Base-by-base conservation (phyloP, 352 stramenopile species). In the Nothophytophthora sp. region DNA sequence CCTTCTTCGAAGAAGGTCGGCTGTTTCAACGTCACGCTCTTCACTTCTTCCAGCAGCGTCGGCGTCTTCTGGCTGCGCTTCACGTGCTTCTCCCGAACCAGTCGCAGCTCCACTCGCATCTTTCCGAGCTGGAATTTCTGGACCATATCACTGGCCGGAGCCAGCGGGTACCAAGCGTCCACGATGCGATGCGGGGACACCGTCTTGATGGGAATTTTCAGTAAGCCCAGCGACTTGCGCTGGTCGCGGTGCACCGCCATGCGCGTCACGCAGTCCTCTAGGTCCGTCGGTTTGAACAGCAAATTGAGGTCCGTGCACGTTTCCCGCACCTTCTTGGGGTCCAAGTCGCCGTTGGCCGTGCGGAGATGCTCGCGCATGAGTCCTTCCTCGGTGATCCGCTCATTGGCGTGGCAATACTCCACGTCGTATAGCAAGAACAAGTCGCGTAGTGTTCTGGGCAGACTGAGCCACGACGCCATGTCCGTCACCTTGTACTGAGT, bases 351-450 rank as follows among this genome's bases (percentile, higher is more conserved):
- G 29, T 83, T 66, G 4, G 70, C 68, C 1, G 71, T 68, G 0
- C 73, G 74, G 30, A 90, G 57, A 30, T 88, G 59, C 19, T 83
- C 80, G 13, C 80, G 72, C 22, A 87, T 58, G 40, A 90, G 54
- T 0, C 68, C 60, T 63, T 87, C 78, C 29, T 90, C 80, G 18
- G 75, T 64, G 41, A 88, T 78, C 10, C 67, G 67, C 51, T 90
- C 80, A 32, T 81, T 67, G 4, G 59, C 55, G 40, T 88, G 67
- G 30, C 62, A 63, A 23, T 88, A 90, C 55, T 88, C 76, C 11
- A 90, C 54, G 30, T 88, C 80, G 23, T 88, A 90, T 3, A 90
- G 52, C 43, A 90, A 46, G 32, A 90, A 88, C 2, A 87, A 30
- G 36, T 90, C 80, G 20, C 80, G 80, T 2, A 73, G 62, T 6